Base-by-base conservation (phyloP, 2,329 filamentous ascomycete genomes). In the Calonectria fujianensis region DNA sequence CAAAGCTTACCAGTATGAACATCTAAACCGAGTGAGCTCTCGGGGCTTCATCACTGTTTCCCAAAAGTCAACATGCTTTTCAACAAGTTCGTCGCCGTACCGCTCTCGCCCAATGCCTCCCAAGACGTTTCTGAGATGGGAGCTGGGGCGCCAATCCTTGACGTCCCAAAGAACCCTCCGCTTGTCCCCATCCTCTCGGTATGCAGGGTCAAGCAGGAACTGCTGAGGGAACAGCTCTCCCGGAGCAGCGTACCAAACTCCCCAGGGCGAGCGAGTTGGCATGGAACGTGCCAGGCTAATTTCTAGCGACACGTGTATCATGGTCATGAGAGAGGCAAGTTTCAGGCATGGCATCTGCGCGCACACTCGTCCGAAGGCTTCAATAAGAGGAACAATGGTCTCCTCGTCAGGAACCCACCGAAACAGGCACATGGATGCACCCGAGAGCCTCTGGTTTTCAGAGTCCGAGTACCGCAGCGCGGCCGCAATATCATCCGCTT, bases 1-100 rank as follows among this genome's bases (percentile, higher is more conserved):
- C 14, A 24, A 54, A 52, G 59, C 20, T 31, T 45, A 77, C 75
- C 75, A 77, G 39, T 75, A 77, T 14, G 75, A 75, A 59, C 70
- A 76, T 51, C 70, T 69, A 54, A 70, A 74, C 45, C 75, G 70
- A 29, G 75, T 32, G 37, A 75, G 52, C 59, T 76, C 74, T 27
- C 75, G 74, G 61, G 74, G 74, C 39, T 74, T 76, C 74, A 76
- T 72, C 27, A 75, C 74, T 14, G 74, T 64, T 6, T 68, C 74
- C 75, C 75, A 76, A 39, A 75, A 76, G 37, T 76, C 75, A 24
- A 76, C 75, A n/a, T 76, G 70, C 65, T 74, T 74, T 66, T 78
- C 75, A 16, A 72, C 61, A 61, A 78, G 29, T 45, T 72, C 75
- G 24, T 77, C 69, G 27, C 76, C 75, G 20, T 77, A 51, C 11